These are phyloP conservation scores for Isatis tinctoria DNA, from an alignment of 345 rosid genomes.

Conservation along the genomic window DNA sequence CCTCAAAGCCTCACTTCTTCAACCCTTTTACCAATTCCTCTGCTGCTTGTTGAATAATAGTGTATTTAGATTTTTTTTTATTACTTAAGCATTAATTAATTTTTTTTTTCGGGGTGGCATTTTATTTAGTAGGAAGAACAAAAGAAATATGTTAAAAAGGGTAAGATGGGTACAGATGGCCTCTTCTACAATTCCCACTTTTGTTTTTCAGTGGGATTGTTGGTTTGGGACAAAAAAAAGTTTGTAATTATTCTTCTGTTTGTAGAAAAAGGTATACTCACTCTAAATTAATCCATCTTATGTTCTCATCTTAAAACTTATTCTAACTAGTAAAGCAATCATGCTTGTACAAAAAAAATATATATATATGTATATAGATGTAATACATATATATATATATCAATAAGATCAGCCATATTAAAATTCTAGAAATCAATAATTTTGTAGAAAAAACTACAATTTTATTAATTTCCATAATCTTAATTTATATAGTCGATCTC, in stretches of 20 bases:
- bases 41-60: constrained; percentile 64
- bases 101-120: neutral
- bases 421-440: too few relatives aligned
- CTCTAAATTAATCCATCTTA: constrained; percentile 2
- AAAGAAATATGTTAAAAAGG: constrained; percentile 21
- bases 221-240: constrained; percentile 32
- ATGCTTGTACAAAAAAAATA: neutral
- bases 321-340: neutral
- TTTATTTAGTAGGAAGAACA: constrained; percentile 18
- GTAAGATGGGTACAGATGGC: constrained; percentile 21
- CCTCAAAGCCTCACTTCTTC: constrained; percentile 55
- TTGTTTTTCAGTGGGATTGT: constrained; percentile 70
- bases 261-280: constrained; percentile 39
- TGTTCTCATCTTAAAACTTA: constrained; percentile 1
- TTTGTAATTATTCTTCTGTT: constrained; percentile 44
- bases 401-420: too few relatives aligned
- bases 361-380: neutral
- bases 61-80: neutral
- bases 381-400: too few relatives aligned
- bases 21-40: constrained; percentile 73
- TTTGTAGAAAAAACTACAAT: neutral
- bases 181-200: constrained; percentile 39
- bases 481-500: too few relatives aligned
- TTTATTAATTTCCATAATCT: too few relatives aligned
- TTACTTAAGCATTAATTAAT: neutral